These are phyloP conservation scores for Penicillium sp. DNA, from an alignment of 2,329 filamentous ascomycete genomes.

Conservation along the genomic window DNA sequence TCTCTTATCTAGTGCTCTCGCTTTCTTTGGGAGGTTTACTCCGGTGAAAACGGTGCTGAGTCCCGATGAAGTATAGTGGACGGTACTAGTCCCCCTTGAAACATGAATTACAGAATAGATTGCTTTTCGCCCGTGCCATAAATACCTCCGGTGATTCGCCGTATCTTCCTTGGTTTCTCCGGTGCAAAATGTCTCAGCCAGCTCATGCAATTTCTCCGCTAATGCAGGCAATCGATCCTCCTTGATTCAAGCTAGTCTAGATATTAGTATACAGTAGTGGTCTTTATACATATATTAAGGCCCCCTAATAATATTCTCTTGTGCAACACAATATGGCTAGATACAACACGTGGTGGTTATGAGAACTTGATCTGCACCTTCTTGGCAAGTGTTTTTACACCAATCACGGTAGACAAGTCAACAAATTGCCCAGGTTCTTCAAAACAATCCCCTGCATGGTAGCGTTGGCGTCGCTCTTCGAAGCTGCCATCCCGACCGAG, in stretches of 20 bases:
- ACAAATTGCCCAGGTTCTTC: conserved; percentile 49
- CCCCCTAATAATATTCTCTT: background rate
- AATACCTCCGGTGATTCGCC: background rate
- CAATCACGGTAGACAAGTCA: conserved; percentile 48
- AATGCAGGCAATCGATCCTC: background rate
- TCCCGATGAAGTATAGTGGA: conserved; percentile 2
- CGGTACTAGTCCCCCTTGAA: background rate
- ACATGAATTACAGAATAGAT: background rate
- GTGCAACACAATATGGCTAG: background rate
- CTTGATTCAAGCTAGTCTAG: background rate
- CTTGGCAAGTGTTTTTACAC: background rate
- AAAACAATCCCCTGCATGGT: conserved; percentile 53
- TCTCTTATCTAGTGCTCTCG: background rate
- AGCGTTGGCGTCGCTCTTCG: conserved; percentile 59
- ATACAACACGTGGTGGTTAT: conserved; percentile 2
- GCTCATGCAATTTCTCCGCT: background rate
- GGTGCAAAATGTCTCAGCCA: background rate
- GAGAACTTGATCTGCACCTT: conserved; percentile 1
- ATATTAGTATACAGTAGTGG: background rate
- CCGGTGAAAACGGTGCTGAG: background rate
- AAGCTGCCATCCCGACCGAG: conserved; percentile 59
- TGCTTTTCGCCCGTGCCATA: background rate
- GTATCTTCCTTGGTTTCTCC: background rate
- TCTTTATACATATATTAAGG: background rate
- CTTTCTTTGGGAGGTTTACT: background rate